Evolutionary conservation across 805 yeast species (phyloP).

Genomic region (Candida khao-thaluensis): DNA sequence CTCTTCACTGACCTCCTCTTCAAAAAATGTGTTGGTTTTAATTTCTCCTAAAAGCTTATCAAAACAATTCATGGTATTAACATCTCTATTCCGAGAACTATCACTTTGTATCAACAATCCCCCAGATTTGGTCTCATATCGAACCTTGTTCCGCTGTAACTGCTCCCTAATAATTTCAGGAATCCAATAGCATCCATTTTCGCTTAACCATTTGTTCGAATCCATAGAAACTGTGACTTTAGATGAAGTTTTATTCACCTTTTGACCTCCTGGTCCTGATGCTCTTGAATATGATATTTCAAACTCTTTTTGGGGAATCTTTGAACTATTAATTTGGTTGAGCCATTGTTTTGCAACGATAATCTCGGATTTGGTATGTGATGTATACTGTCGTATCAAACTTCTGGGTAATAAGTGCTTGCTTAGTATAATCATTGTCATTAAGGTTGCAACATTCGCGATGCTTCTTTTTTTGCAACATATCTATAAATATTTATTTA

Average conservation of each 20-base stretch:
- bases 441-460: too few relatives aligned
- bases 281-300: constrained; percentile 53
- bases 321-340: constrained; percentile 19
- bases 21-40: constrained; percentile 45
- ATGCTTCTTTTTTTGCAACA: too few relatives aligned
- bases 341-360: constrained; percentile 46
- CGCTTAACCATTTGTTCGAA: constrained; percentile 42
- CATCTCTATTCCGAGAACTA: constrained; percentile 53
- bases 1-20: constrained; percentile 46
- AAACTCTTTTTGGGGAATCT: constrained; percentile 49
- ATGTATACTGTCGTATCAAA: constrained; percentile 9
- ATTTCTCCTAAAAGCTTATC: constrained; percentile 57
- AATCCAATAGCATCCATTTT: constrained; percentile 51
- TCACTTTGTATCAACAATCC: constrained; percentile 63
- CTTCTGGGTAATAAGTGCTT: too few relatives aligned
- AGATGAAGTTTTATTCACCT: constrained; percentile 71
- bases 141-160: constrained; percentile 35
- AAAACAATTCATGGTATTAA: constrained; percentile 58
- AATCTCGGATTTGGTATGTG: constrained; percentile 24
- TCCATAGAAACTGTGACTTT: constrained; percentile 61
- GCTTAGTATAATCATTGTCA: too few relatives aligned
- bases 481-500: too few relatives aligned
- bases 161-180: constrained; percentile 52
- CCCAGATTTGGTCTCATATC: constrained; percentile 56
- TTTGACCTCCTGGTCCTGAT: constrained; percentile 87